Base-by-base conservation (phyloP, 768 basidiomycete species). In the Collybia sp. region DNA sequence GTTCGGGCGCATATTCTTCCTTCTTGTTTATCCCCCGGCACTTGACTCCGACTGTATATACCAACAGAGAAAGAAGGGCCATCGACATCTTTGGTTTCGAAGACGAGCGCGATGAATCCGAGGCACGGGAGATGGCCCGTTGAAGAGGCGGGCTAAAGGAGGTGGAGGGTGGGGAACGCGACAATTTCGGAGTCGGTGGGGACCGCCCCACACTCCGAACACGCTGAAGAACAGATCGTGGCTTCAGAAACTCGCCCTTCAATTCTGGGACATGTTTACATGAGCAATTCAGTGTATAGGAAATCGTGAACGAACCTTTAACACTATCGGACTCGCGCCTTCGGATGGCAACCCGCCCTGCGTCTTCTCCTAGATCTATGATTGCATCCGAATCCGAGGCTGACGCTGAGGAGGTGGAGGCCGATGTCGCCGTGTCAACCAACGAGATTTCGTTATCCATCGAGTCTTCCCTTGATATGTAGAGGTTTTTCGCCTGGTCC, bases 21-120 rank as follows among this genome's bases (percentile, higher is more conserved):
- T 88, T 85, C 67, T 93, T 90, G 69, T 92, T 91, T 63, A 99
- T 79, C 0, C 95, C 94, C 12, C 84, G 83, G 52, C 87, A 96
- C 58, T 96, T 96, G 48, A 98, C 93, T 6, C 96, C 96, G 39
- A 95, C 82, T 2, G 95, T 97, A 64, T 98, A 98, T 19, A 98
- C 88, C 9, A 99, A 75, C n/a, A 97, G 75, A 0, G 78, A 70
- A 1, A 83, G 77, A 1, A 99, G 76, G 2, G 76, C 75, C 3
- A 73, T 52, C 0, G 93, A 92, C 80, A 92, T 90, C 61, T 82
- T 87, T 16, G 69, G 71, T 64, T 86, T 88, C 8, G 25, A 25
- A 25, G 25, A 25, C 15, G 38, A 63, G 54, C 49, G 60, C 67
- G 47, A 20, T 25, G 52, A 17, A 46, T 40, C 31, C 42, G 36